Evolutionary conservation across 805 yeast genomes (phyloP), one percentile per base, ranked within the genome.

Genomic region (Saturnispora diversa): DNA sequence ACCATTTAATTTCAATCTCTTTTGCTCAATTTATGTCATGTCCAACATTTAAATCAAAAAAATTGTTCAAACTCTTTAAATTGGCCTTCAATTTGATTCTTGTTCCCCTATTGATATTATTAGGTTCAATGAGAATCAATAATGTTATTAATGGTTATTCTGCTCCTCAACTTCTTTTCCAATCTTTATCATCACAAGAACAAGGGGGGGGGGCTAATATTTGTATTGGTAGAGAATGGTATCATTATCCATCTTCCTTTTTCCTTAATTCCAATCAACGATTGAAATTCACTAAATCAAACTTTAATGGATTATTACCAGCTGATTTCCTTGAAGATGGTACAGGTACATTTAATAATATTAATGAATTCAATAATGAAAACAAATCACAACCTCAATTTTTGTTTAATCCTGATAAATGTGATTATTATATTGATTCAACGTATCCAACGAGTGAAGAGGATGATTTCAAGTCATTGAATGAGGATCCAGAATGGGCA

Each of bases 171-270:
- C 30, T 23, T 16, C 34, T 39, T 32, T 39, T 26, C n/a, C 15
- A 36, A 20, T 17, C 19, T 8, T 15, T 39, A 9, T 3, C 36
- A 13, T 4, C 21, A 8, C 46, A 15, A n/a, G 21, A 25, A 13
- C n/a, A 31, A 11, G 63, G 62, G n/a, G n/a, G n/a, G n/a, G n/a
- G n/a, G n/a, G n/a, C n/a, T 27, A 80, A 76, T 48, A 80, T 90
- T 0, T 90, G 97, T 60, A 69, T 83, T n/a, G 97, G 96, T 2
- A 72, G 95, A 44, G 97, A 90, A 62, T 88, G 97, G 97, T 86
- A 85, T 54, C 83, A 90, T 54, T 88, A 66, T 60, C 96, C 97
- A 8, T 77, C 84, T 1, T 87, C 96, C 0, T 84, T 87, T 56
- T 85, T 88, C 54, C 63, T 90, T 19, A 79, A 84, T 3, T 70